These are phyloP conservation scores for Nicotiana paniculata DNA, from an alignment of 257 asterid genomes.

Conservation along the genomic window DNA sequence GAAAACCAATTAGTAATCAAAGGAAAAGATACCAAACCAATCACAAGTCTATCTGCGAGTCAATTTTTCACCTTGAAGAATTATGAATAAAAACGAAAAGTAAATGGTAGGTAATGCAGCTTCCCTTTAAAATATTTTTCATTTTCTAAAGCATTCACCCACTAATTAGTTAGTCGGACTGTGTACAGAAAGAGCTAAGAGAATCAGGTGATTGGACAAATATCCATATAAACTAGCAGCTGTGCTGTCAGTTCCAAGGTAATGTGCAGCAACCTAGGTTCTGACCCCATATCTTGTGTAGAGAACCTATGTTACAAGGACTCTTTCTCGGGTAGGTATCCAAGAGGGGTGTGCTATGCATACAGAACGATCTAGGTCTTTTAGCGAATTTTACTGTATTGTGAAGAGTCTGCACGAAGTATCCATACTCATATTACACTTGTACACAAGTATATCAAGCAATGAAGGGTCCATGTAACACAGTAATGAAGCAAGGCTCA, in stretches of 20 bases:
- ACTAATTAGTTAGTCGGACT: background rate
- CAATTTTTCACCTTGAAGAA: background rate
- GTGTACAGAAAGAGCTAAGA: background rate
- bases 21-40: background rate
- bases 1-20: constrained; percentile 12
- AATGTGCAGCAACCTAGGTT: background rate
- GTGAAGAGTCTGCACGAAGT: background rate
- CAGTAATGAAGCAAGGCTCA: too few species aligned
- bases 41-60: background rate
- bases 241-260: background rate
- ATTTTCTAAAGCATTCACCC: constrained; percentile 1
- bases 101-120: background rate
- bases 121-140: constrained; percentile 1
- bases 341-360: background rate
- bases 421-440: background rate
- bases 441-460: background rate
- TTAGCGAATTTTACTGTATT: background rate
- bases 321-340: background rate
- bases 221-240: background rate
- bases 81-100: background rate
- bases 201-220: background rate
- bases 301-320: background rate
- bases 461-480: background rate
- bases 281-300: background rate
- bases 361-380: background rate